Evolutionary conservation across 2,329 filamentous ascomycete genomes (phyloP).

Genomic region (Dryadomyces sulphureus): DNA sequence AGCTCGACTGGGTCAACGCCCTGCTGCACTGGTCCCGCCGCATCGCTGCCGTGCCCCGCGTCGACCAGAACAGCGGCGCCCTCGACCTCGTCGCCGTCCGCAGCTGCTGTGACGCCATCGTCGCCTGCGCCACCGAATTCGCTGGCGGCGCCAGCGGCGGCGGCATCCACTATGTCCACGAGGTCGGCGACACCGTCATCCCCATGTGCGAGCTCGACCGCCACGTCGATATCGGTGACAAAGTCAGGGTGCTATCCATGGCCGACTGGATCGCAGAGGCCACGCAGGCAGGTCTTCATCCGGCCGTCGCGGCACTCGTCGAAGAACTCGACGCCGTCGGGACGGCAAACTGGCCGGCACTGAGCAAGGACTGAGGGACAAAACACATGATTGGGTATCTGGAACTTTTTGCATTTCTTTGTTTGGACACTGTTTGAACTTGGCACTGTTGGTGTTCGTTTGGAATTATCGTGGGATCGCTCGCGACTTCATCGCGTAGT

Average conservation of each 20-base stretch:
- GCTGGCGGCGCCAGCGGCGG: not conserved
- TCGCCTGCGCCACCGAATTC: not conserved
- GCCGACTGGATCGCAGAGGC: not conserved
- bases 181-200: not conserved
- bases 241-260: not conserved
- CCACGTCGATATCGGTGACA: not conserved
- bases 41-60: not conserved
- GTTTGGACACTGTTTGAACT: no score
- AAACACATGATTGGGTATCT: not conserved
- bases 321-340: not conserved
- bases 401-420: not conserved
- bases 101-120: not conserved
- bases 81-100: not conserved
- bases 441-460: no score
- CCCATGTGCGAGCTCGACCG: not conserved
- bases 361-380: not conserved
- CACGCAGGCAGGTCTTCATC: not conserved
- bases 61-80: not conserved
- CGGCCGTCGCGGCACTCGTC: not conserved
- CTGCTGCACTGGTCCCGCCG: not conserved
- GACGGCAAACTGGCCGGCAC: not conserved
- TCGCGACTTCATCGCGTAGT: no score
- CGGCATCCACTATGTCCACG: not conserved
- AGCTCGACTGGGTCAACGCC: not conserved
- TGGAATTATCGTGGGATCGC: no score